Base-by-base conservation (phyloP, 805 yeast genomes). In the Teunomyces funiuensis region DNA sequence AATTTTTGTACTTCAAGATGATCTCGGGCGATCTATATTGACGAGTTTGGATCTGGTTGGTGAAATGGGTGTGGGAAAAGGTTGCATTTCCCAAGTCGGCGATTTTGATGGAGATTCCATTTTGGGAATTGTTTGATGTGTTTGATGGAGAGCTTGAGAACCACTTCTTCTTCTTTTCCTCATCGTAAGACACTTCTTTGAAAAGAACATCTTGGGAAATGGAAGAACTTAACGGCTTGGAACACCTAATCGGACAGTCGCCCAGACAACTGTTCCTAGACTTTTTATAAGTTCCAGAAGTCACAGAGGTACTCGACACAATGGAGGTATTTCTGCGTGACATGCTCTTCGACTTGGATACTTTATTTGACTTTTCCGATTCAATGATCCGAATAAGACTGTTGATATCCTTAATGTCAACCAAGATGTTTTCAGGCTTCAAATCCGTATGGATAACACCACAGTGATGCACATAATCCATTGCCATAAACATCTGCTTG, bases 1-100 rank as follows among this genome's bases (percentile, higher is more conserved):
- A 81, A 4, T 47, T 39, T 39, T 66, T 63, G 28, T 73, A 71
- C 39, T 57, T 58, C 42, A 64, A 52, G 10, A 50, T 48, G 44
- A 50, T 50, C 27, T 91, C 99, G 1, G 98, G 98, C 0, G 97
- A 79, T 33, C 99, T 73, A 61, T 89, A 89, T 60, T 89, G 97
- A 34, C 97, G 74, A 1, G 97, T 89, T 63, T 89, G 97, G 46
- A 89, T 87, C 48, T 88, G 90, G 60, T 88, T 80, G 4, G 96
- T 86, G 63, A 85, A 88, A 59, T 89, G 97, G 38, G 78, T 78
- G 55, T 80, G 76, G 4, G 76, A 72, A 82, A 88, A 87, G 50
- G 96, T 88, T 1, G 96, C 95, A 58, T 90, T 89, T 28, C 97
- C 97, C 44, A 89, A 71, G 61, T 91, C 99, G 2, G 96, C 98